Evolutionary conservation across 78 protist genomes (phyloP).

Genomic region (Dictyostelium intermedium): DNA sequence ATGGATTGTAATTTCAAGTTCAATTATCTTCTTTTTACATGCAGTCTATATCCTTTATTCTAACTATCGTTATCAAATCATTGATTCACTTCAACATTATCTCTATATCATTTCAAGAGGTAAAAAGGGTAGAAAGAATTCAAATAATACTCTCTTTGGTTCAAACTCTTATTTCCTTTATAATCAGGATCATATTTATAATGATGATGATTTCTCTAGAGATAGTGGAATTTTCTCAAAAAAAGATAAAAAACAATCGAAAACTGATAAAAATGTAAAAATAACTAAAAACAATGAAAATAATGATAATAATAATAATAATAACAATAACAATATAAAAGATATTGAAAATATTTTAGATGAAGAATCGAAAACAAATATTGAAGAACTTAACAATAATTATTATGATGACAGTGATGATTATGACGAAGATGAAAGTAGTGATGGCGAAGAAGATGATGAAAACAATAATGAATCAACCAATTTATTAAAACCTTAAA

Average conservation of each 20-base stretch:
- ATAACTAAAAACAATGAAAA: background rate
- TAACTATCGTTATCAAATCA: constrained; percentile 5
- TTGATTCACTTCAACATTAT: background rate
- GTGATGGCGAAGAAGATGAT: background rate
- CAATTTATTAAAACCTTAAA: background rate
- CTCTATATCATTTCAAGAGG: background rate
- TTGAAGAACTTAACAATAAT: background rate
- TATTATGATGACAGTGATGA: constrained; percentile 1
- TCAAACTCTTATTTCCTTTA: background rate
- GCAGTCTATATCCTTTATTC: background rate
- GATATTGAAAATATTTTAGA: background rate
- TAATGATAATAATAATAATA: background rate
- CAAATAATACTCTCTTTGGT: background rate
- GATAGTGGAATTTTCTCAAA: background rate
- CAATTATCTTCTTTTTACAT: background rate
- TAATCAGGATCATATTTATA: background rate
- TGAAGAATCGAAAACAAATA: background rate
- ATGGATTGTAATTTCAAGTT: constrained; percentile 22
- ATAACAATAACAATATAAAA: background rate
- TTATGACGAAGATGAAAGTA: background rate
- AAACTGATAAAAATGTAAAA: background rate
- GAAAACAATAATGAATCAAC: background rate
- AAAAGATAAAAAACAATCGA: background rate
- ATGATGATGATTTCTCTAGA: constrained; percentile 2
- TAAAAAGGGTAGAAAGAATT: constrained; percentile 8